Base-by-base conservation (phyloP, 768 basidiomycete genomes). In the Suillus tomentosus region DNA sequence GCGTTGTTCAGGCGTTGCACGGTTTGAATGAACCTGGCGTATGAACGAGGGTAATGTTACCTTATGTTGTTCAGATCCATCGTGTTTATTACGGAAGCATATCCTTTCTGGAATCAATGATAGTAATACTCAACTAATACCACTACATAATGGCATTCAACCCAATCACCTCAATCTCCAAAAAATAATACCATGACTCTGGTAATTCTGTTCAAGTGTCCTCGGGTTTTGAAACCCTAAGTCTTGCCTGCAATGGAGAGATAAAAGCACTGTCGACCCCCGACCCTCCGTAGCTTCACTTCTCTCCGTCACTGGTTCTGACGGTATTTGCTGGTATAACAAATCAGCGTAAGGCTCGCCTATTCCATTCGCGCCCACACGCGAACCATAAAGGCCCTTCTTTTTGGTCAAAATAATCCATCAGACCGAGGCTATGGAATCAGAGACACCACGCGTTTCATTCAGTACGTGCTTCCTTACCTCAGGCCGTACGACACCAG, bases 401-500 rank as follows among this genome's bases (percentile, higher is more conserved):
- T 3, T 4, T 19, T 27, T 40, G 40, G 14, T 22, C 10, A 17
- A 27, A 24, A 39, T 17, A 34, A 24, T 58, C 40, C 39, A 58
- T 58, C 15, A 40, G 11, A 17, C 53, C 5, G 53, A n/a, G 11
- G 36, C 24, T 11, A 76, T 85, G 82, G 80, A 86, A 66, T 69
- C 74, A 61, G 65, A 70, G 27, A 80, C 82, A n/a, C 87, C 89
- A 53, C 84, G 84, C 68, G 82, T 92, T 45, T 93, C 91, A 37
- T 93, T 91, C 83, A 92, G 91, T 92, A 64, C 61, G 89, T 84
- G 42, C 14, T 64, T 66, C 59, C 34, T 67, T 48, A 22, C 47
- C 45, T 62, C 48, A 31, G 34, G 51, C 51, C n/a, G 10, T n/a
- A 17, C 19, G 54, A 61, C 19, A 60, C 19, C n/a, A 15, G 45